A percentile compares a stretch with the other conserved stretches of the same genome.
phyloP scores from a whole-genome alignment of 768 basidiomycete species.

The Podaxis rugospora region DNA sequence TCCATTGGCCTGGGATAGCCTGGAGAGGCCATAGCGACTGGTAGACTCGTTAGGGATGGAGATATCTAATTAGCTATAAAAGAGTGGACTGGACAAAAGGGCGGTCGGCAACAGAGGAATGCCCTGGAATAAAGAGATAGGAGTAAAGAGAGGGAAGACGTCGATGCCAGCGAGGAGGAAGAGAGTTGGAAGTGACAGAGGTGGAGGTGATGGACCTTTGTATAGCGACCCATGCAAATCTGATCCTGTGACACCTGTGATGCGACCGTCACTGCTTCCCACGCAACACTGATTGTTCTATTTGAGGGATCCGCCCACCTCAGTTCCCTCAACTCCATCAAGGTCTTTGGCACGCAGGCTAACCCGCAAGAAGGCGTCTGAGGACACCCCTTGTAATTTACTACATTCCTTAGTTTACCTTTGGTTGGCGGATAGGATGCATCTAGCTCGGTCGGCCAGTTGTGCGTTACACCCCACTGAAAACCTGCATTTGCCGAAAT shows the following conservation, averaged over 20 bases:
- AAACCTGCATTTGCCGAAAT: background rate
- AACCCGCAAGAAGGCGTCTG: too few relatives aligned
- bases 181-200: slow-evolving; percentile 13
- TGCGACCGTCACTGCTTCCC: slow-evolving; percentile 12
- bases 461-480: background rate
- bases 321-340: background rate
- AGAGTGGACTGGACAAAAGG: slow-evolving; percentile 12
- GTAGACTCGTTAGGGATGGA: background rate
- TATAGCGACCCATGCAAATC: slow-evolving; percentile 13
- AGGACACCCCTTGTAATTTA: too few relatives aligned
- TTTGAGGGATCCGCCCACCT: background rate
- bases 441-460: too few relatives aligned
- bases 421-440: too few relatives aligned
- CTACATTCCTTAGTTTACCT: too few relatives aligned
- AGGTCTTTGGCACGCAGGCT: background rate
- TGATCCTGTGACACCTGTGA: slow-evolving; percentile 18
- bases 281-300: slow-evolving; percentile 1
- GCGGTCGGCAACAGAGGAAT: background rate
- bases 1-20: slow-evolving; percentile 17
- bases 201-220: slow-evolving; percentile 20
- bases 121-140: background rate
- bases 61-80: slow-evolving; percentile 13
- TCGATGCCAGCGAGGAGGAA: slow-evolving; percentile 17
- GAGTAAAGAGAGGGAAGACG: slow-evolving; percentile 9
- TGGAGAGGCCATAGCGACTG: slow-evolving; percentile 12